Evolutionary conservation across 495 filamentous ascomycete species (phyloP).

Genomic region (Tetracladium setigerum): DNA sequence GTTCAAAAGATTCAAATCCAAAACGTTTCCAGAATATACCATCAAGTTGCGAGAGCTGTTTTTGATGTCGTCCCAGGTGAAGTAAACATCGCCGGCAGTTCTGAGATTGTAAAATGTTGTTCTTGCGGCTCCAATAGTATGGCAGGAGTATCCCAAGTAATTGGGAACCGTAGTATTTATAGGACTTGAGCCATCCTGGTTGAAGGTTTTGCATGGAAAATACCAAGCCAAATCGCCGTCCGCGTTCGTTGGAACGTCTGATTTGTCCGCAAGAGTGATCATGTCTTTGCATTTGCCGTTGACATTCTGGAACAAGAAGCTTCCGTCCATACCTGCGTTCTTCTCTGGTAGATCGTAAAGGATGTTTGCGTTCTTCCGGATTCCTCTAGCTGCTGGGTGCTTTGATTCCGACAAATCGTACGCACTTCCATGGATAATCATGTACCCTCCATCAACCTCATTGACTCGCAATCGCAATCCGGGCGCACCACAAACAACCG

Average conservation of each 20-base stretch:
- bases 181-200: constrained; percentile 80
- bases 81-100: constrained; percentile 73
- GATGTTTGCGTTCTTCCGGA: constrained; percentile 65
- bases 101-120: constrained; percentile 63
- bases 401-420: constrained; percentile 68
- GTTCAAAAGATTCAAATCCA: constrained; percentile 82
- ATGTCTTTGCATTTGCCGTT: constrained; percentile 94
- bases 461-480: constrained; percentile 70
- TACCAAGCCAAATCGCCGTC: constrained; percentile 86
- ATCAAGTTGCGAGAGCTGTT: constrained; percentile 84
- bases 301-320: constrained; percentile 97
- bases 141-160: constrained; percentile 84
- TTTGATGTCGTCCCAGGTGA: constrained; percentile 89
- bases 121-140: constrained; percentile 62
- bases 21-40: constrained; percentile 87
- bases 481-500: constrained; percentile 69
- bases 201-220: constrained; percentile 86
- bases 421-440: constrained; percentile 93
- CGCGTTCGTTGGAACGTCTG: constrained; percentile 71
- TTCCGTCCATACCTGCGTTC: constrained; percentile 82
- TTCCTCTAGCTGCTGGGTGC: constrained; percentile 74
- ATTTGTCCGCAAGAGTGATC: constrained; percentile 61
- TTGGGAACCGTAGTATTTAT: constrained; percentile 67
- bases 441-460: constrained; percentile 67
- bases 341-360: constrained; percentile 75